A percentile compares a stretch with the other conserved stretches of the same genome.
phyloP scores from a whole-genome alignment of 192 early-diverging fungal genomes.

The Diversispora eburnea region DNA sequence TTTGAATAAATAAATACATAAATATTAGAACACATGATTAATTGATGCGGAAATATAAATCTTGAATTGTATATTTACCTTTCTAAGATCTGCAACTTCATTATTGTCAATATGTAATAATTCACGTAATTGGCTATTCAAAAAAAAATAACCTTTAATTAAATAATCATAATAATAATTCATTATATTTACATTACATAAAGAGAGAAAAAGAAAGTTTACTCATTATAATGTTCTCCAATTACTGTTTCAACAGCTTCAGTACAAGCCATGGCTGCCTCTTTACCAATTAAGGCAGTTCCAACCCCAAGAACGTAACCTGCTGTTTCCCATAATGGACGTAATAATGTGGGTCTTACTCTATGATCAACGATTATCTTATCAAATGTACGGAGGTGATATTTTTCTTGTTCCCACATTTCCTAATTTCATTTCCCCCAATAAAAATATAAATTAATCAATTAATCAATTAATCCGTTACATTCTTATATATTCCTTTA shows the following conservation, averaged over 20 bases:
- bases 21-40: background rate
- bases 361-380: conserved; percentile 67
- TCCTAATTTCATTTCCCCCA: conserved; percentile 45
- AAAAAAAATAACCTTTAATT: no score
- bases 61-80: conserved; percentile 33
- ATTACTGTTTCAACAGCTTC: conserved; percentile 97
- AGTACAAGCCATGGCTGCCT: conserved; percentile 98
- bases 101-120: conserved; percentile 64
- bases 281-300: conserved; percentile 87
- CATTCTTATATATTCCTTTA: no score
- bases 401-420: conserved; percentile 95
- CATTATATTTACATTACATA: background rate
- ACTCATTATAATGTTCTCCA: conserved; percentile 95
- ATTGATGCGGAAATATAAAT: background rate
- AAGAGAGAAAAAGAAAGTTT: conserved; percentile 22
- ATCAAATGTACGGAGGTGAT: conserved; percentile 79
- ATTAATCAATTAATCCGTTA: background rate
- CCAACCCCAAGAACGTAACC: conserved; percentile 83
- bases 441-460: background rate
- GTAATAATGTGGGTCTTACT: conserved; percentile 80
- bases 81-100: conserved; percentile 56
- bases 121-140: conserved; percentile 71
- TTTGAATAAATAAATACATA: conserved; percentile 27
- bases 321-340: conserved; percentile 82
- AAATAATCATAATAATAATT: background rate